These are phyloP conservation scores for Sclerotinia glacialis DNA, from an alignment of 2,329 filamentous ascomycete species.

Conservation along the genomic window DNA sequence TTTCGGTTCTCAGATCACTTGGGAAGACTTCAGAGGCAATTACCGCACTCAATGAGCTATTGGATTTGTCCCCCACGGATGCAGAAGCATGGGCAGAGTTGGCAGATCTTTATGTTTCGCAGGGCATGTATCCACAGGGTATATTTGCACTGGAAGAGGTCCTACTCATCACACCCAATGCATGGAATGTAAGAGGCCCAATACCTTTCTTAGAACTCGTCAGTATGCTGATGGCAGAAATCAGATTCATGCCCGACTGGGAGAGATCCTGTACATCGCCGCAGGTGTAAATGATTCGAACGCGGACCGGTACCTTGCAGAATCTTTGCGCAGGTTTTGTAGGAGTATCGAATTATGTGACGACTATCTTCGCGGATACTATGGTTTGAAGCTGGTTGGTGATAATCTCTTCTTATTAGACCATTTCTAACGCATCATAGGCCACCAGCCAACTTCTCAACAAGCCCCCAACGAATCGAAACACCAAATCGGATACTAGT, in stretches of 20 bases:
- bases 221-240: slow-evolving; percentile 31
- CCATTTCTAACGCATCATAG: slow-evolving; percentile 33
- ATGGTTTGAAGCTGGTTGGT: slow-evolving; percentile 78
- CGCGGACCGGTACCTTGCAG: slow-evolving; percentile 55
- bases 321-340: slow-evolving; percentile 80
- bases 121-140: slow-evolving; percentile 77
- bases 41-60: slow-evolving; percentile 65
- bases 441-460: slow-evolving; percentile 45
- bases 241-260: slow-evolving; percentile 81
- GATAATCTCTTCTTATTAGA: neutral
- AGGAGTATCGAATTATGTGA: slow-evolving; percentile 92
- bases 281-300: slow-evolving; percentile 46
- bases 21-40: slow-evolving; percentile 71
- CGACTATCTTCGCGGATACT: slow-evolving; percentile 87
- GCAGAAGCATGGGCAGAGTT: slow-evolving; percentile 92
- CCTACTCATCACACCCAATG: slow-evolving; percentile 79
- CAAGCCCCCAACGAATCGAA: slow-evolving; percentile 46
- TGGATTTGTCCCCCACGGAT: slow-evolving; percentile 85
- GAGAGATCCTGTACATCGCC: slow-evolving; percentile 77
- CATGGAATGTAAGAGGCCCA: slow-evolving; percentile 75
- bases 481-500: slow-evolving; percentile 45
- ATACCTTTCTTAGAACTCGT: neutral
- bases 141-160: slow-evolving; percentile 90
- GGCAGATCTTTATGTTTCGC: slow-evolving; percentile 77
- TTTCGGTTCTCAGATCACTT: slow-evolving; percentile 75